Percentiles rank a stretch among this genome's conserved stretches.
Evolutionary conservation across 2,329 filamentous ascomycete species (phyloP).

Genomic region (Colletotrichum simmondsii): DNA sequence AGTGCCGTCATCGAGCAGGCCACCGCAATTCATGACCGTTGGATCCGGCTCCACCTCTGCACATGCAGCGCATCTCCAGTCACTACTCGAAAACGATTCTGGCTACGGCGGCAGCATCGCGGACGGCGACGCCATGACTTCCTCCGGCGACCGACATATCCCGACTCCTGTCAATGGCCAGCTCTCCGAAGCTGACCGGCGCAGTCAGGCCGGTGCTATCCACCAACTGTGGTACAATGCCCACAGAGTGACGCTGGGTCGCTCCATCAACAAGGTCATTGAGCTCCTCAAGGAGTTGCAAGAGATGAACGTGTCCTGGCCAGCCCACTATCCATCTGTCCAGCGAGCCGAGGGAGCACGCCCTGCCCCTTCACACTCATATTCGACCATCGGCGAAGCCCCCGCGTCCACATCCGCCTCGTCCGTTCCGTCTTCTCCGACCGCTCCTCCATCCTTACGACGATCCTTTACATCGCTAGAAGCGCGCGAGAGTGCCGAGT

Average conservation of each 20-base stretch:
- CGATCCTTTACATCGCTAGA: slow-evolving; percentile 80
- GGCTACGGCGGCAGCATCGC: slow-evolving; percentile 88
- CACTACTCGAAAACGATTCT: slow-evolving; percentile 86
- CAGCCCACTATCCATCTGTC: slow-evolving; percentile 92
- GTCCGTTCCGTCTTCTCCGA: slow-evolving; percentile 47
- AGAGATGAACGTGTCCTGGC: slow-evolving; percentile 91
- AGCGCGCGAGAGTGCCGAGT: slow-evolving; percentile 67
- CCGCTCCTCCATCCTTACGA: slow-evolving; percentile 63
- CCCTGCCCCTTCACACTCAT: slow-evolving; percentile 72
- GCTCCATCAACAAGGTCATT: slow-evolving; percentile 87
- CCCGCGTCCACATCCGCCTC: slow-evolving; percentile 50
- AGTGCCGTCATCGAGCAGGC: slow-evolving; percentile 41
- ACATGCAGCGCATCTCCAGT: slow-evolving; percentile 83
- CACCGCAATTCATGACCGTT: slow-evolving; percentile 86
- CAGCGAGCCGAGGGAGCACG: slow-evolving; percentile 69
- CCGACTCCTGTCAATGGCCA: slow-evolving; percentile 31
- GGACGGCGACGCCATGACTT: slow-evolving; percentile 65
- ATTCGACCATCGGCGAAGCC: slow-evolving; percentile 66
- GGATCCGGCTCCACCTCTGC: slow-evolving; percentile 84
- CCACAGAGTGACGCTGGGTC: slow-evolving; percentile 86
- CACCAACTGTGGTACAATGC: slow-evolving; percentile 96
- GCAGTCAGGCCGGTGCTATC: slow-evolving; percentile 80
- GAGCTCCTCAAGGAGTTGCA: slow-evolving; percentile 86
- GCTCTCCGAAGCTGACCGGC: slow-evolving; percentile 57
- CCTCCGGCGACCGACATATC: slow-evolving; percentile 38